Percentiles rank a stretch among this genome's conserved stretches.
Conservation (phyloP, 2,329 filamentous ascomycete species). For the Pseudonectria foliicola region DNA sequence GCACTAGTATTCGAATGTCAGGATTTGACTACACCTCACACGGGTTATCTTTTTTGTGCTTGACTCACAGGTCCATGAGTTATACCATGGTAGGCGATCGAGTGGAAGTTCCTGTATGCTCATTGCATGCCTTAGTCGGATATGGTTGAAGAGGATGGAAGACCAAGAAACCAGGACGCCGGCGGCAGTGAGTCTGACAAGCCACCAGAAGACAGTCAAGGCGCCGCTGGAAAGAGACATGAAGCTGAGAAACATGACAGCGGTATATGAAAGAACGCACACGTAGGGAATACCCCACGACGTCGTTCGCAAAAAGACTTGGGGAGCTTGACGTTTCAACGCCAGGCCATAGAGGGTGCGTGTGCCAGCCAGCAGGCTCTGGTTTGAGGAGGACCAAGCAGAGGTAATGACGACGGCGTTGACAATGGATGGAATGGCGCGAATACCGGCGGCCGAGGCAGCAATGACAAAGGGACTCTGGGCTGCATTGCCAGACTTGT, state of each 20-base stretch:
- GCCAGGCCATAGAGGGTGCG: conserved; percentile 54
- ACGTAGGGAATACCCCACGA: conserved; percentile 56
- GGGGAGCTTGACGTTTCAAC: conserved; percentile 51
- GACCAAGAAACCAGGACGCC: conserved; percentile 60
- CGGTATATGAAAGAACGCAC: conserved; percentile 45
- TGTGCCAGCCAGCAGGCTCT: conserved; percentile 53
- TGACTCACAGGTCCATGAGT: conserved; percentile 51
- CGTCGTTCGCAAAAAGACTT: conserved; percentile 51
- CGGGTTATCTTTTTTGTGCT: background rate
- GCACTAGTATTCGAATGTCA: conserved; percentile 34
- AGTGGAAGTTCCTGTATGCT: conserved; percentile 46
- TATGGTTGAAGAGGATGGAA: conserved; percentile 52
- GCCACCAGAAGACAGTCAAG: conserved; percentile 59
- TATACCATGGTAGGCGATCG: conserved; percentile 52
- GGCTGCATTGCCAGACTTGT: conserved; percentile 36
- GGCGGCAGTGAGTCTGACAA: conserved; percentile 53
- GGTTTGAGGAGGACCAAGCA: conserved; percentile 63
- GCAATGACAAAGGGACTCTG: conserved; percentile 63
- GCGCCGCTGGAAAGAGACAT: conserved; percentile 50
- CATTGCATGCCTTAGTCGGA: conserved; percentile 48
- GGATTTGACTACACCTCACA: no score
- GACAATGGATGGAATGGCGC: conserved; percentile 61
- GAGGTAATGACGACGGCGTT: conserved; percentile 71
- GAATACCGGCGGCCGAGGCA: conserved; percentile 58
- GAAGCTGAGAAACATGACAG: conserved; percentile 51